Evolutionary conservation across 805 yeast species (phyloP).

Genomic region (Phaffomyces opuntiae): DNA sequence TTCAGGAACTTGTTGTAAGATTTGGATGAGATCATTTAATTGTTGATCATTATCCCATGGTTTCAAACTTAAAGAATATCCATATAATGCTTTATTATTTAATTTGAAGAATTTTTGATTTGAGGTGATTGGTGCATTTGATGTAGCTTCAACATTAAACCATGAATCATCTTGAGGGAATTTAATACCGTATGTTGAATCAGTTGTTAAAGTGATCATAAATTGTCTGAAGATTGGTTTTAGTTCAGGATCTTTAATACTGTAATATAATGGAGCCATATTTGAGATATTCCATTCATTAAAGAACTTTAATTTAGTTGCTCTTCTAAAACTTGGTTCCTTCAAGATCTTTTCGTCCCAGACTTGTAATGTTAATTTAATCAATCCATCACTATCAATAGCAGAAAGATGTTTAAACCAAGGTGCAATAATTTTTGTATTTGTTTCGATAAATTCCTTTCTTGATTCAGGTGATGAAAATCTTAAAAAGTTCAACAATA

Average conservation of each 20-base stretch:
- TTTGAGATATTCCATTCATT: conserved; percentile 69
- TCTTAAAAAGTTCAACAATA: conserved; percentile 50
- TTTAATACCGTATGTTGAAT: conserved; percentile 39
- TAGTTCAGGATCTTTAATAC: conserved; percentile 29
- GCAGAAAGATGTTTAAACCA: conserved; percentile 60
- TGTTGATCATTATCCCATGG: conserved; percentile 78
- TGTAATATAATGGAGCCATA: conserved; percentile 44
- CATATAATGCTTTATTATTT: conserved; percentile 61
- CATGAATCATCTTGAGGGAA: conserved; percentile 45
- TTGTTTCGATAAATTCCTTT: conserved; percentile 53
- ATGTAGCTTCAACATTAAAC: conserved; percentile 28
- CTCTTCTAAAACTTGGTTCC: conserved; percentile 56
- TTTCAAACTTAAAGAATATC: conserved; percentile 55
- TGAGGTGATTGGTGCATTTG: conserved; percentile 25
- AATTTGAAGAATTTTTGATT: conserved; percentile 49
- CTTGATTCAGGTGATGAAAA: conserved; percentile 48
- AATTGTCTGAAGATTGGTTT: conserved; percentile 35
- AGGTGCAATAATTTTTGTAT: conserved; percentile 51
- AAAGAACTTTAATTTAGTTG: conserved; percentile 67
- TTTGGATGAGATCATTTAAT: conserved; percentile 41
- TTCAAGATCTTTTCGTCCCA: conserved; percentile 44
- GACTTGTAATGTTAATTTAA: conserved; percentile 36
- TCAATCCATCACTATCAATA: conserved; percentile 41
- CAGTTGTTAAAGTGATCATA: conserved; percentile 42
- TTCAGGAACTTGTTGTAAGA: conserved; percentile 56